Percentiles rank a stretch among this genome's conserved stretches.
phyloP scores from a whole-genome alignment of 2,329 filamentous ascomycete species.

The Sarocladium oryzae region DNA sequence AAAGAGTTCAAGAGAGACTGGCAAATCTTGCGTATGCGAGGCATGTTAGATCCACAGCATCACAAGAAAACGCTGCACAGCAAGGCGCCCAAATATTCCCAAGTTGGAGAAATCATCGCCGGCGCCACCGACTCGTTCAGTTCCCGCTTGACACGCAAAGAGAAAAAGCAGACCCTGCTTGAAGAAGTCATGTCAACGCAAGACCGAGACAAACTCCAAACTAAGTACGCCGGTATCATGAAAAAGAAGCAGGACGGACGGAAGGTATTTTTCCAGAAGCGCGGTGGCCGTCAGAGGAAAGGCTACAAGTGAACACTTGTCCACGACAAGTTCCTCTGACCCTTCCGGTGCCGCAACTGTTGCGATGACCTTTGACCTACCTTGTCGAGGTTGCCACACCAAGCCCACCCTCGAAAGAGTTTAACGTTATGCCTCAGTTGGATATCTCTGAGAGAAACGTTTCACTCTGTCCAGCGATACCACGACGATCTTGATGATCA shows the following conservation, averaged over 20 bases:
- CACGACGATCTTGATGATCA: too few relatives aligned
- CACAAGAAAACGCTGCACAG: constrained; percentile 83
- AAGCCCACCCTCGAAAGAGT: too few relatives aligned
- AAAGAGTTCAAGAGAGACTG: constrained; percentile 83
- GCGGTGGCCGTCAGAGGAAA: constrained; percentile 44
- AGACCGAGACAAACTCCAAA: constrained; percentile 65
- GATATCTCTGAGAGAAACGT: too few relatives aligned
- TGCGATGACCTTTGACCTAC: too few relatives aligned
- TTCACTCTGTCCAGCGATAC: too few relatives aligned
- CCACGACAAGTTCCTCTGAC: neutral
- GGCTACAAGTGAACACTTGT: constrained; percentile 3
- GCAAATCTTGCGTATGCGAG: constrained; percentile 83
- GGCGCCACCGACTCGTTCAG: constrained; percentile 85
- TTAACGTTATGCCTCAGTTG: too few relatives aligned
- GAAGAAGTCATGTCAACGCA: constrained; percentile 63
- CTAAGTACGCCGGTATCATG: constrained; percentile 83
- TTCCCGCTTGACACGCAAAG: constrained; percentile 74
- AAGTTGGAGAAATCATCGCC: constrained; percentile 82
- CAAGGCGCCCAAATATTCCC: constrained; percentile 67
- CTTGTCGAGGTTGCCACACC: too few relatives aligned
- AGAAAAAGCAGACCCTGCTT: constrained; percentile 79
- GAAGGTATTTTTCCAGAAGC: constrained; percentile 79
- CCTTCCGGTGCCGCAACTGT: neutral
- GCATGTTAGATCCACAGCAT: constrained; percentile 82
- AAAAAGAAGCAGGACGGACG: constrained; percentile 77